phyloP scores from a whole-genome alignment of 805 yeast genomes.

The Sungouiella blattae region DNA sequence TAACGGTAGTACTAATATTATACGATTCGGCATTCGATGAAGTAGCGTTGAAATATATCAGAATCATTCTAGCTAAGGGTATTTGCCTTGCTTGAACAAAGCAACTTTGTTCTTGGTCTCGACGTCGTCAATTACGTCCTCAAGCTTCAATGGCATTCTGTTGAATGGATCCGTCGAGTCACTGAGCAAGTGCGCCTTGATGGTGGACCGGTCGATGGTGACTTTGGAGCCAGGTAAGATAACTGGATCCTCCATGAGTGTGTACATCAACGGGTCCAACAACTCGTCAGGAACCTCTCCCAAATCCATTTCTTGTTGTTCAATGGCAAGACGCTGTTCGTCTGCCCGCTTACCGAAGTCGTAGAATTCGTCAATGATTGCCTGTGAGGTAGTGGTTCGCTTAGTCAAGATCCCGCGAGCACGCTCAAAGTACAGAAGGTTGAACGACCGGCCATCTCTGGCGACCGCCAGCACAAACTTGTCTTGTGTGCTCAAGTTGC shows the following conservation, averaged over 20 bases:
- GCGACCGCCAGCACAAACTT: constrained; percentile 79
- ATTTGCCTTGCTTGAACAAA: constrained; percentile 50
- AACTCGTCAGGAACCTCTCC: constrained; percentile 97
- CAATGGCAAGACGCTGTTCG: constrained; percentile 55
- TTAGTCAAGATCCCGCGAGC: constrained; percentile 65
- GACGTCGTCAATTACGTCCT: constrained; percentile 77
- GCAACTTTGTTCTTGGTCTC: constrained; percentile 62
- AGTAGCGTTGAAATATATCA: too few species aligned
- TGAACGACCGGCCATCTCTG: constrained; percentile 87
- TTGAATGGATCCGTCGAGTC: constrained; percentile 98
- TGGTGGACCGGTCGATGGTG: constrained; percentile 83
- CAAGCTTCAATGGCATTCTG: constrained; percentile 83
- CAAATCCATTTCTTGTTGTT: constrained; percentile 78
- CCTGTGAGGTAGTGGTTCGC: constrained; percentile 47
- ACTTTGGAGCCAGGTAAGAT: constrained; percentile 84
- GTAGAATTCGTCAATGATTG: constrained; percentile 47
- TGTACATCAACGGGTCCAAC: constrained; percentile 94
- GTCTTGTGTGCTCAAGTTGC: constrained; percentile 61
- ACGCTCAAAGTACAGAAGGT: constrained; percentile 58
- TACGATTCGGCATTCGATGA: constrained; percentile 17
- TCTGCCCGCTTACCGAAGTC: constrained; percentile 68
- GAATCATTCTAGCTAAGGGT: too few species aligned
- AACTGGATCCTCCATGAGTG: constrained; percentile 95
- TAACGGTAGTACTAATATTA: constrained; percentile 20
- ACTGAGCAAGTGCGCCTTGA: constrained; percentile 88